These are phyloP conservation scores for Abortiporus biennis DNA, from an alignment of 1,284 basidiomycete genomes.

Conservation along the genomic window DNA sequence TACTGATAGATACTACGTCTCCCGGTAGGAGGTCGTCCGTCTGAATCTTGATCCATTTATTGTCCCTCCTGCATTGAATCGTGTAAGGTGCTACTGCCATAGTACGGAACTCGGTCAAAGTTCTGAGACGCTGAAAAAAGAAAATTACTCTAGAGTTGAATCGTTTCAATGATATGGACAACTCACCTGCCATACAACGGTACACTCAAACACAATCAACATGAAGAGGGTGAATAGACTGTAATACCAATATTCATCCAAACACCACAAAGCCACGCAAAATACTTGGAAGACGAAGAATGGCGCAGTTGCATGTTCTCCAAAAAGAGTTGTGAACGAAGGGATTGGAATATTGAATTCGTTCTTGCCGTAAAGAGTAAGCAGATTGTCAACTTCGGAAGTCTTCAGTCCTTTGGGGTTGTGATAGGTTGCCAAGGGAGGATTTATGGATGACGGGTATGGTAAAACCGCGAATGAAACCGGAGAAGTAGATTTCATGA, in stretches of 20 bases:
- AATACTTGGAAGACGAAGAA: constrained; percentile 98
- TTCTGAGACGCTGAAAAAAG: constrained; percentile 67
- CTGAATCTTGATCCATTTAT: constrained; percentile 75
- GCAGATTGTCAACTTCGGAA: constrained; percentile 38
- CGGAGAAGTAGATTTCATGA: constrained; percentile 56
- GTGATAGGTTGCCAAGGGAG: constrained; percentile 67
- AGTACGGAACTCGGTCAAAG: constrained; percentile 89
- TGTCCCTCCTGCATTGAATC: constrained; percentile 75
- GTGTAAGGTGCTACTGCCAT: constrained; percentile 91
- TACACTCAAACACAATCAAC: constrained; percentile 95
- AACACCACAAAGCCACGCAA: constrained; percentile 91
- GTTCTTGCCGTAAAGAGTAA: constrained; percentile 80
- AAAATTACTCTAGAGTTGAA: no score
- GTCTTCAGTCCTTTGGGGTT: constrained; percentile 42
- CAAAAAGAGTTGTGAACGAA: constrained; percentile 83
- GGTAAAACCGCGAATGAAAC: constrained; percentile 77
- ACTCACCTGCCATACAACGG: constrained; percentile 90
- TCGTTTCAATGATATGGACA: no score
- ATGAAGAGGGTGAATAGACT: constrained; percentile 95
- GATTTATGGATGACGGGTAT: constrained; percentile 81
- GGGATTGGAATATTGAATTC: constrained; percentile 95
- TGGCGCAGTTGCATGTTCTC: constrained; percentile 88
- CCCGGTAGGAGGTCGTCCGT: constrained; percentile 86
- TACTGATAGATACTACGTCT: constrained; percentile 80
- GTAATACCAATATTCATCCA: constrained; percentile 99